phyloP scores from a whole-genome alignment of 306 rosid genomes.

The Inga laurina region DNA sequence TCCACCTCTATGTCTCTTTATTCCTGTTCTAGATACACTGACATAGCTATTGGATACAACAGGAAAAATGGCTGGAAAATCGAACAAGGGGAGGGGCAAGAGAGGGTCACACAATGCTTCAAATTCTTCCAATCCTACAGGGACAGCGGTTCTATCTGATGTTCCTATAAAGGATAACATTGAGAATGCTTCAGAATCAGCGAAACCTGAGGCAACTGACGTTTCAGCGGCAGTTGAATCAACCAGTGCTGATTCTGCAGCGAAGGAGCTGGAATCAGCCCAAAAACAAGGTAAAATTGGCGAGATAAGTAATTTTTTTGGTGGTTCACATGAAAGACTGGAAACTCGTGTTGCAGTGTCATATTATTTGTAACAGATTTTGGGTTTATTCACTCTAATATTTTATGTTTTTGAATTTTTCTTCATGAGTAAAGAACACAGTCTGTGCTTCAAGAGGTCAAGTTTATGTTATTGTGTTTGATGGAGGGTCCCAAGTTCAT shows the following conservation, averaged over 20 bases:
- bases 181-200: conserved; percentile 32
- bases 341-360: neutral
- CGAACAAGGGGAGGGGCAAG: conserved; percentile 70
- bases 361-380: neutral
- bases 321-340: conserved; percentile 10
- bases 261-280: conserved; percentile 51
- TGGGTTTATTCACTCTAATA: neutral
- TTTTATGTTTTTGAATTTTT: neutral
- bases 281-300: conserved; percentile 74
- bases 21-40: conserved; percentile 1
- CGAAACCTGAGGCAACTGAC: conserved; percentile 45
- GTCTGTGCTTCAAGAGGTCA: neutral
- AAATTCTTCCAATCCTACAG: conserved; percentile 38
- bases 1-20: neutral
- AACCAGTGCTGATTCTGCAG: conserved; percentile 34
- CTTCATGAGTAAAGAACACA: neutral
- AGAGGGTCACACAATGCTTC: conserved; percentile 47
- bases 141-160: conserved; percentile 38
- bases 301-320: neutral
- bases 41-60: conserved; percentile 28
- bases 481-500: neutral
- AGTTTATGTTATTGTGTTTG: conserved; percentile 2
- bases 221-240: conserved; percentile 44
- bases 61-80: conserved; percentile 85
- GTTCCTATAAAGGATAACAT: conserved; percentile 40